Evolutionary conservation across 129 eudicot species (phyloP).

Genomic region (Centrapalus pauciflorus): DNA sequence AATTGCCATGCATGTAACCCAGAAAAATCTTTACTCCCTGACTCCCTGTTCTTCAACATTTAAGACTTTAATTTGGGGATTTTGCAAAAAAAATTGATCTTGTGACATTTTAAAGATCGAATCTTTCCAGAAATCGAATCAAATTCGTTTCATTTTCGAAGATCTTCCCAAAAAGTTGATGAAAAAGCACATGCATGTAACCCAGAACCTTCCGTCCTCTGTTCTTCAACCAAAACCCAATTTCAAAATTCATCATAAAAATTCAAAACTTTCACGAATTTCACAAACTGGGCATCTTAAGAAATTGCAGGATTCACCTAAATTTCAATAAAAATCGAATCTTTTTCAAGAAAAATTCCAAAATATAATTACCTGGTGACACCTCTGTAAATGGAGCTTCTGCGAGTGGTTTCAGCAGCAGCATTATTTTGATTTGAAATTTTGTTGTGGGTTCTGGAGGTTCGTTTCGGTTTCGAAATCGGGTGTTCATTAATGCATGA

Average conservation of each 20-base stretch:
- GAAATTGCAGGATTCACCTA: background rate
- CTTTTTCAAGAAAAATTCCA: background rate
- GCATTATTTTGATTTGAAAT: conserved; percentile 30
- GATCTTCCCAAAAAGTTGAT: background rate
- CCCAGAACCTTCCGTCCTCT: conserved; percentile 8
- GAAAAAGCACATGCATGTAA: conserved; percentile 32
- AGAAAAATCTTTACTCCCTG: background rate
- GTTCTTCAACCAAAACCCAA: conserved; percentile 17
- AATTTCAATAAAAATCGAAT: background rate
- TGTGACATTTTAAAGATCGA: background rate
- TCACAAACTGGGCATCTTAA: background rate
- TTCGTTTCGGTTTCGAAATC: conserved; percentile 27
- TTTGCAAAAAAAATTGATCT: conserved; percentile 7
- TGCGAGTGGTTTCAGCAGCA: conserved; percentile 33
- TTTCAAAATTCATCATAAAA: background rate
- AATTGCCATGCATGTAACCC: conserved; percentile 21
- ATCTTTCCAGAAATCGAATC: background rate
- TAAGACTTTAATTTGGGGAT: conserved; percentile 6
- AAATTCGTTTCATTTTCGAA: background rate
- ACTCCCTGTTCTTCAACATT: background rate
- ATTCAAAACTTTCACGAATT: background rate
- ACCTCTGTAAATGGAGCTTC: conserved; percentile 94
- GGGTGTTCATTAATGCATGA: conserved; percentile 47
- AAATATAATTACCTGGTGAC: conserved; percentile 64
- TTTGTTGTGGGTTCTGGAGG: conserved; percentile 32